Conservation (phyloP, 2,329 filamentous ascomycete species). For the Fusarium scirpi region DNA sequence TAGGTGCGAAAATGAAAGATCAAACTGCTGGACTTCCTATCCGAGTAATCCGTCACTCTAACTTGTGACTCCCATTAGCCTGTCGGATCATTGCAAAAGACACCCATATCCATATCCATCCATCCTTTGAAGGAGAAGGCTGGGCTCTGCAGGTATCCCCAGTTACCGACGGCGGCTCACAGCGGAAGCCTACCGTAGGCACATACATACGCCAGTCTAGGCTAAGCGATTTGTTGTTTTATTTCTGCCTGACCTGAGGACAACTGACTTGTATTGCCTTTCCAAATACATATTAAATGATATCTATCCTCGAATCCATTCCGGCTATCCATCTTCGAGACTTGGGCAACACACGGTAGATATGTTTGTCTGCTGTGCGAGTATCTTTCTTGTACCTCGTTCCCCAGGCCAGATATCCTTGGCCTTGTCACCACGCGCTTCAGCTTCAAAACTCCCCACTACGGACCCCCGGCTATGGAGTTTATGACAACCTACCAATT, state of each 20-base stretch:
- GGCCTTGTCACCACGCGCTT: conserved; percentile 27
- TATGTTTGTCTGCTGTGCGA: conserved; percentile 7
- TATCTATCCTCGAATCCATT: not conserved
- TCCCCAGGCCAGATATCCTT: conserved; percentile 17
- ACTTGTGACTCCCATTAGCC: conserved; percentile 3
- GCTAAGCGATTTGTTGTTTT: conserved; percentile 13
- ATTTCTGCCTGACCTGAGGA: conserved; percentile 5
- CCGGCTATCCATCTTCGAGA: conserved; percentile 17
- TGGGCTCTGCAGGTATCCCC: conserved; percentile 29
- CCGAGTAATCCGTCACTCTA: conserved; percentile 24
- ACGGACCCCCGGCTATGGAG: conserved; percentile 18
- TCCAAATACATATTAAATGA: conserved; percentile 28
- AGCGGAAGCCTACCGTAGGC: conserved; percentile 28
- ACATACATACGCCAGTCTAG: conserved; percentile 10
- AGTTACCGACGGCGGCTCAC: conserved; percentile 13
- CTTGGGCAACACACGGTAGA: not conserved
- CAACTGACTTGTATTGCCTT: conserved; percentile 24
- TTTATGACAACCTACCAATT: conserved; percentile 42
- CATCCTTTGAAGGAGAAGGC: conserved; percentile 28
- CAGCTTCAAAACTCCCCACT: conserved; percentile 24
- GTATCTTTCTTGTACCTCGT: conserved; percentile 36
- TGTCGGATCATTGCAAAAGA: conserved; percentile 33
- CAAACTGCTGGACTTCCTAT: conserved; percentile 31
- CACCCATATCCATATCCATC: not conserved
- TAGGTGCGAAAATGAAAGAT: conserved; percentile 24